Base-by-base conservation (phyloP, 768 basidiomycete species). In the Suillus discolor region DNA sequence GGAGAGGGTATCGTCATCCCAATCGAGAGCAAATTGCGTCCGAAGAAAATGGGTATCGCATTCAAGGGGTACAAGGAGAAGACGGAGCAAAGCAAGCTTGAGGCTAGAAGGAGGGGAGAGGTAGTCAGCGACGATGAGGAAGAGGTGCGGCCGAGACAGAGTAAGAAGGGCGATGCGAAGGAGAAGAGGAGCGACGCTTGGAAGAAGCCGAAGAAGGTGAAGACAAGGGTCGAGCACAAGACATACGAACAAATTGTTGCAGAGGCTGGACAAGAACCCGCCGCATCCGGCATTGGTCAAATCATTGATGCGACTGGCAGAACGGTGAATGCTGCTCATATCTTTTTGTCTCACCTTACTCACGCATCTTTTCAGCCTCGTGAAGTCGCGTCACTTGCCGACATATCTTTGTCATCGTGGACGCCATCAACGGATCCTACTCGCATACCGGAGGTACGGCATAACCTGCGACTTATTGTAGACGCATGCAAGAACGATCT, bases 281-380 rank as follows among this genome's bases (percentile, higher is more conserved):
- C 82, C 9, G 70, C 79, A 3, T 71, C 86, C 2, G 87, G 88
- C 8, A 75, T 96, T 57, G 97, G 96, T 3, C 87, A 90, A 71
- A 96, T 99, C 45, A 93, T 98, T 65, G 97, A 99, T 78, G 94
- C 96, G 20, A 92, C 94, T 23, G 95, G 97, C 34, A 92, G 93
- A 64, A 92, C 93, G 68, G 95, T 96, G 75, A 65, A 91, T 83
- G 28, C 12, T 13, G 39, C 64, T 55, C 57, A 53, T 11, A 39
- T 57, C 62, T 25, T 28, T 20, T 31, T 49, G 62, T 42, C 55
- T 28, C 44, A 38, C 62, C 51, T 25, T 5, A 63, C 42, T 69
- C 47, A 70, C 41, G 28, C 18, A 51, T 66, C 60, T 68, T 61
- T 63, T 4, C 71, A 96, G 92, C 89, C 90, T n/a, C 85, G 91